These are phyloP conservation scores for Gracilaria domingensis DNA, from an alignment of 23 red algal species.

Conservation along the genomic window DNA sequence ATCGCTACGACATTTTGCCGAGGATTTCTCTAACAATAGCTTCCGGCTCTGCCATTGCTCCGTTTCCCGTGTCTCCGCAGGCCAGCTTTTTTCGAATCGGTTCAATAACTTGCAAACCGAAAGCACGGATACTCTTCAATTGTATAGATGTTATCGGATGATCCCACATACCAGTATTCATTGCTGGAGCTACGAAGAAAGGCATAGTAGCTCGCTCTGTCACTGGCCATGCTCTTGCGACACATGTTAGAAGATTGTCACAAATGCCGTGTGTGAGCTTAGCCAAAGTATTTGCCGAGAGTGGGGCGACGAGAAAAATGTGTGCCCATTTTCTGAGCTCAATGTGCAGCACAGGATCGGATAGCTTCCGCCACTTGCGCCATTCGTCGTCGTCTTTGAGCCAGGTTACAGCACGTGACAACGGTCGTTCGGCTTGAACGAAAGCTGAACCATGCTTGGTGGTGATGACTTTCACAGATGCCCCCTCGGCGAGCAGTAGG, in stretches of 20 bases:
- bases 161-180: slow-evolving; percentile 98
- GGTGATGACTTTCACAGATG: slow-evolving; percentile 39
- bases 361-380: slow-evolving; percentile 64
- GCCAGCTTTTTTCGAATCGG: slow-evolving; percentile 84
- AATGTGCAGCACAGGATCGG: slow-evolving; percentile 93
- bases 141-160: slow-evolving; percentile 70
- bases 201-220: slow-evolving; percentile 9
- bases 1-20: neutral
- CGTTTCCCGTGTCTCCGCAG: slow-evolving; percentile 90
- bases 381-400: slow-evolving; percentile 80
- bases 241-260: slow-evolving; percentile 92
- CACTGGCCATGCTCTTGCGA: slow-evolving; percentile 80
- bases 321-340: slow-evolving; percentile 87
- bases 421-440: slow-evolving; percentile 27
- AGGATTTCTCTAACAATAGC: slow-evolving; percentile 55
- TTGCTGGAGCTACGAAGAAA: slow-evolving; percentile 92
- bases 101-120: slow-evolving; percentile 64
- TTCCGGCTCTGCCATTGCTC: slow-evolving; percentile 83
- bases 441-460: slow-evolving; percentile 35
- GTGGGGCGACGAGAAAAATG: slow-evolving; percentile 84
- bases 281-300: slow-evolving; percentile 89
- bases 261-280: slow-evolving; percentile 86
- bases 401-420: neutral
- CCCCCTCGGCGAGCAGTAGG: slow-evolving; percentile 29
- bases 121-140: slow-evolving; percentile 29